Evolutionary conservation across 768 basidiomycete species (phyloP).

Genomic region (Cyclocybe aegerita): DNA sequence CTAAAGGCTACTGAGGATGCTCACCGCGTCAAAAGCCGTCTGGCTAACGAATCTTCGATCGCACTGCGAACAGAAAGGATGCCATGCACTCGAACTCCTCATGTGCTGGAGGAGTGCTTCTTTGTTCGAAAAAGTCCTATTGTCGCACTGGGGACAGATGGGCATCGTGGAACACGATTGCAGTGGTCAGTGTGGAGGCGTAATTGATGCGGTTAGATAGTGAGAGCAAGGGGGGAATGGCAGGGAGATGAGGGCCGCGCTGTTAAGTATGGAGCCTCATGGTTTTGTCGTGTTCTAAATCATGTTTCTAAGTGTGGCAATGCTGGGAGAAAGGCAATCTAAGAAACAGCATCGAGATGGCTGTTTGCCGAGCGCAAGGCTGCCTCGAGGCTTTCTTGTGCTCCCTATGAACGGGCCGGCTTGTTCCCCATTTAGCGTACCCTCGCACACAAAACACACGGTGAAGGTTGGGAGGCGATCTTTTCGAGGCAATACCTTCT

Average conservation of each 20-base stretch:
- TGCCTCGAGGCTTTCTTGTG: too few relatives aligned
- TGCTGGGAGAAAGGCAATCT: too few relatives aligned
- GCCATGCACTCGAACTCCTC: conserved; percentile 31
- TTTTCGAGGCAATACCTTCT: too few relatives aligned
- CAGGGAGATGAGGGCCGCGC: conserved; percentile 2
- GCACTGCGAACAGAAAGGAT: conserved; percentile 34
- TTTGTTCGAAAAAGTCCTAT: conserved; percentile 29
- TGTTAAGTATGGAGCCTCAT: conserved; percentile 18
- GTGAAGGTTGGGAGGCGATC: too few relatives aligned
- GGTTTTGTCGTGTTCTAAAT: conserved; percentile 18
- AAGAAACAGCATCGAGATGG: too few relatives aligned
- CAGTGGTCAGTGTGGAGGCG: too few relatives aligned
- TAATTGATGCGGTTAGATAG: background rate
- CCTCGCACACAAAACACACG: too few relatives aligned
- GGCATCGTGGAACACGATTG: conserved; percentile 22
- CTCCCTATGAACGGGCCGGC: too few relatives aligned
- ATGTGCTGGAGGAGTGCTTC: conserved; percentile 40
- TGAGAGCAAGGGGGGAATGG: conserved; percentile 2
- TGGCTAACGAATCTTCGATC: conserved; percentile 35
- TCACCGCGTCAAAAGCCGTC: conserved; percentile 35
- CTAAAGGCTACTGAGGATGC: conserved; percentile 10
- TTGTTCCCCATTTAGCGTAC: too few relatives aligned
- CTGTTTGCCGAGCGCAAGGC: background rate
- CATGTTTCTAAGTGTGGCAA: conserved; percentile 1
- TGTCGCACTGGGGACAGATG: conserved; percentile 36